Conservation (phyloP, 2,329 filamentous ascomycete species). For the Calonectria hongkongensis region DNA sequence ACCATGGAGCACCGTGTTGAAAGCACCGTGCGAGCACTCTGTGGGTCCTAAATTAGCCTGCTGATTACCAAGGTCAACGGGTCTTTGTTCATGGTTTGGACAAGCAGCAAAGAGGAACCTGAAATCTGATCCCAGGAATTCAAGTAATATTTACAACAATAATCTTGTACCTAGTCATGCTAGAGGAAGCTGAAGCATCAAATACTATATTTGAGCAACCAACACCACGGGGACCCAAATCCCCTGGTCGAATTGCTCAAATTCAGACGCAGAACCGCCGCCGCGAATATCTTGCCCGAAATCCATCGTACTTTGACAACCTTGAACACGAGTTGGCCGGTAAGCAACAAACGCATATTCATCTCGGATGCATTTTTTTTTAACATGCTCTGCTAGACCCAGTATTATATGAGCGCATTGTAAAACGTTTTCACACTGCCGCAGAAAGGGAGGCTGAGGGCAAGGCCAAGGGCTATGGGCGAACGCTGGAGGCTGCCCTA, state of each 20-base stretch:
- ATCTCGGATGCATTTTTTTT: constrained; percentile 20
- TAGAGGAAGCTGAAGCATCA: not conserved
- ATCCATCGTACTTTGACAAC: constrained; percentile 82
- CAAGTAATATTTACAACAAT: not conserved
- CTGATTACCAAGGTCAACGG: not conserved
- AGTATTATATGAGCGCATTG: constrained; percentile 86
- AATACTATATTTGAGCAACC: constrained; percentile 58
- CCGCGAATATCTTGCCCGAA: constrained; percentile 82
- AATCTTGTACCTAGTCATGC: constrained; percentile 12
- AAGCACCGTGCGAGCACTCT: not conserved
- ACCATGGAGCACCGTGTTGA: not conserved
- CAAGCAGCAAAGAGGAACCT: not conserved
- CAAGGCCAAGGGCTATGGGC: constrained; percentile 84
- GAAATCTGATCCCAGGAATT: not conserved
- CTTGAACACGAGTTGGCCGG: constrained; percentile 74
- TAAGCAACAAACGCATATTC: constrained; percentile 52
- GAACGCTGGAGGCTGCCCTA: constrained; percentile 85
- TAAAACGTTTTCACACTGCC: constrained; percentile 84
- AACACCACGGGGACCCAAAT: constrained; percentile 65
- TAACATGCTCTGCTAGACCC: constrained; percentile 73
- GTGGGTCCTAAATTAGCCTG: not conserved
- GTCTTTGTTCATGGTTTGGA: not conserved
- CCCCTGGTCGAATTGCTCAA: constrained; percentile 63
- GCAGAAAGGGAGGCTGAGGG: constrained; percentile 85
- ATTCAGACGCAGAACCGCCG: constrained; percentile 84